Conservation (phyloP, 768 basidiomycete species). For the Pleurotus eryngii region DNA sequence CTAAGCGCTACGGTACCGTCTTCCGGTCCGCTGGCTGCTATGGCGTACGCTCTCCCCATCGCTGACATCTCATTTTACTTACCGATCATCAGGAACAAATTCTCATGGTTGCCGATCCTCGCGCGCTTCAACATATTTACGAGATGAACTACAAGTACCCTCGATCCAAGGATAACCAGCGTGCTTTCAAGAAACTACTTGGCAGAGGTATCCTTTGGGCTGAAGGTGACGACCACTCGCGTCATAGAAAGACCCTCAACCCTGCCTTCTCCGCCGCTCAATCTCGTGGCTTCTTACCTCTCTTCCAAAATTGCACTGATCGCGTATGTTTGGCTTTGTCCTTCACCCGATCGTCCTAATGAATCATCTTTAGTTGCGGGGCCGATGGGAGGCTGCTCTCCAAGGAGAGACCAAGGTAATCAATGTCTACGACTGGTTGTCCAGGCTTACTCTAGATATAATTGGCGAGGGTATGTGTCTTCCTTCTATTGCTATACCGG, state of each 20-base stretch:
- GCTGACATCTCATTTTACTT: background rate
- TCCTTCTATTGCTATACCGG: background rate
- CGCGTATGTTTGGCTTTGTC: conserved; percentile 30
- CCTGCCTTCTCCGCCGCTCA: conserved; percentile 53
- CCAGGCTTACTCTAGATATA: conserved; percentile 46
- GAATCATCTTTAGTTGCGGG: conserved; percentile 33
- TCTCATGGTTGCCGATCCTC: conserved; percentile 53
- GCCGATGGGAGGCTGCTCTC: conserved; percentile 49
- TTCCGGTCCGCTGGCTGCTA: conserved; percentile 14
- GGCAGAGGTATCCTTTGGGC: conserved; percentile 54
- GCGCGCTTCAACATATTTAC: conserved; percentile 55
- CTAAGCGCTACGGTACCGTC: conserved; percentile 20
- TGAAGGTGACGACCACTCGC: conserved; percentile 47
- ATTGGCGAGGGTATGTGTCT: conserved; percentile 43
- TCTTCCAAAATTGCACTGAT: conserved; percentile 42
- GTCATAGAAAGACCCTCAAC: conserved; percentile 51
- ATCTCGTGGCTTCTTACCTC: conserved; percentile 34
- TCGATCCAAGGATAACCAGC: conserved; percentile 47
- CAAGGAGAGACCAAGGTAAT: conserved; percentile 38
- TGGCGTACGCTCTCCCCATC: background rate
- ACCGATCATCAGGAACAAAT: conserved; percentile 40
- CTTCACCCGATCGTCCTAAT: conserved; percentile 14
- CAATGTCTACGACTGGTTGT: conserved; percentile 49
- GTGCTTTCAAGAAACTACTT: conserved; percentile 46
- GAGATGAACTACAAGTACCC: conserved; percentile 53